A percentile compares a stretch with the other conserved stretches of the same genome.
phyloP scores from a whole-genome alignment of 805 yeast species.

The Metschnikowia aberdeeniae region DNA sequence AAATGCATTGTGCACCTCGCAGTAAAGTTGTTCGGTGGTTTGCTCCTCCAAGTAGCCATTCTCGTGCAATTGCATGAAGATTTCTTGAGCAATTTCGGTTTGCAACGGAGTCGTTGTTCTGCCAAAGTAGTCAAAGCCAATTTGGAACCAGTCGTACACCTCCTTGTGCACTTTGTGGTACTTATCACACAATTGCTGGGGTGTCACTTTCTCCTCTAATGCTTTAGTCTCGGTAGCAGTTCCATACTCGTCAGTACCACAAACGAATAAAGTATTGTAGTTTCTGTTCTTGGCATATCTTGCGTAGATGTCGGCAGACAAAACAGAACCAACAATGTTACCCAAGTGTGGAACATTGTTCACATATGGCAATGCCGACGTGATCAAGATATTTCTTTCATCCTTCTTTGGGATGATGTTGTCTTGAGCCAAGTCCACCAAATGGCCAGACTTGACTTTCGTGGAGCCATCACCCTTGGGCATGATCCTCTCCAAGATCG shows the following conservation, averaged over 20 bases:
- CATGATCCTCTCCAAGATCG: constrained; percentile 39
- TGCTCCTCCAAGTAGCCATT: constrained; percentile 83
- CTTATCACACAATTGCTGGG: constrained; percentile 85
- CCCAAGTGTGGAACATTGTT: constrained; percentile 99
- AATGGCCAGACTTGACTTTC: constrained; percentile 28
- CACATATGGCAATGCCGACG: constrained; percentile 96
- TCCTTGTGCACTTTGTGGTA: constrained; percentile 81
- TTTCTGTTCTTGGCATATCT: constrained; percentile 87
- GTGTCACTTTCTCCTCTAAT: constrained; percentile 85
- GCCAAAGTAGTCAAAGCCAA: constrained; percentile 92
- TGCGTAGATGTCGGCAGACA: constrained; percentile 90
- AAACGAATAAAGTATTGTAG: constrained; percentile 77
- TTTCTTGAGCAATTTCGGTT: constrained; percentile 94
- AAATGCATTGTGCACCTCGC: constrained; percentile 85
- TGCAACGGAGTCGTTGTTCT: constrained; percentile 91
- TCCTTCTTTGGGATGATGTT: constrained; percentile 54
- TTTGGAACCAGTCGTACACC: constrained; percentile 95
- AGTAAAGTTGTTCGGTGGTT: constrained; percentile 83
- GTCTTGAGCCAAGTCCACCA: constrained; percentile 28
- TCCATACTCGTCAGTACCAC: constrained; percentile 99
- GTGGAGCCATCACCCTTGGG: constrained; percentile 39
- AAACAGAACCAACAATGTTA: constrained; percentile 91
- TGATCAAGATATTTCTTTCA: constrained; percentile 79
- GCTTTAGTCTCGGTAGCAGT: constrained; percentile 99
- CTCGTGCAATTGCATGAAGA: constrained; percentile 70